Conservation (phyloP, 495 filamentous ascomycete species). For the Neurospora tetraspora region DNA sequence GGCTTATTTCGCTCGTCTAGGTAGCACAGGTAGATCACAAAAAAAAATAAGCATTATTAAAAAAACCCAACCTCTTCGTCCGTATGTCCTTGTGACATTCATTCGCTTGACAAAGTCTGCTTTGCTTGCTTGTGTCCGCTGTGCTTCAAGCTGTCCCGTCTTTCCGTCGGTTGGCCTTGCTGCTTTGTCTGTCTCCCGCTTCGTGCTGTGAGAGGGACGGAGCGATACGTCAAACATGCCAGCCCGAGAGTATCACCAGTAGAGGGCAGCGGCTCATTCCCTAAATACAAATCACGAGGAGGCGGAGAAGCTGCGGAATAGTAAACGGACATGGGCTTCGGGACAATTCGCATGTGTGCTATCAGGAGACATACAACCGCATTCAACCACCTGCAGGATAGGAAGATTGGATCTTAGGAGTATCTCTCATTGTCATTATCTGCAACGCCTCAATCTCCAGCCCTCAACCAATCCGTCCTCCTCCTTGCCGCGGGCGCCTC, state of each 20-base stretch:
- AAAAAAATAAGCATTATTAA: background rate
- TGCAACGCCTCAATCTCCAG: background rate
- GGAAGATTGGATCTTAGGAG: background rate
- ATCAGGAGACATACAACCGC: background rate
- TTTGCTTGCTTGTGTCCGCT: background rate
- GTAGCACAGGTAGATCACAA: background rate
- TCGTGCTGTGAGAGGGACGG: background rate
- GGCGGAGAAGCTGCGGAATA: background rate
- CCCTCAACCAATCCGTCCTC: constrained; percentile 8
- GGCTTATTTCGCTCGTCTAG: background rate
- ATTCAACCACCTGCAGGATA: background rate
- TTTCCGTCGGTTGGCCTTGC: background rate
- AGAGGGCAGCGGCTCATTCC: background rate
- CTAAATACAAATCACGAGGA: background rate
- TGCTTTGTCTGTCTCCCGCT: background rate
- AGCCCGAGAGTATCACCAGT: background rate
- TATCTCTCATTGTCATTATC: background rate
- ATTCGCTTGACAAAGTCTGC: background rate
- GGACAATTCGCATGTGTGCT: background rate
- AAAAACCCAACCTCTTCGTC: background rate
- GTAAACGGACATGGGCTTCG: background rate
- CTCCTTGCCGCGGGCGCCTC: constrained; percentile 31
- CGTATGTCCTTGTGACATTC: background rate
- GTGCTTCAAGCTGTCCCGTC: background rate
- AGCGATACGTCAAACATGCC: background rate